phyloP scores from a whole-genome alignment of 169 alveolate genomes.

The Perkinsus marinus region DNA sequence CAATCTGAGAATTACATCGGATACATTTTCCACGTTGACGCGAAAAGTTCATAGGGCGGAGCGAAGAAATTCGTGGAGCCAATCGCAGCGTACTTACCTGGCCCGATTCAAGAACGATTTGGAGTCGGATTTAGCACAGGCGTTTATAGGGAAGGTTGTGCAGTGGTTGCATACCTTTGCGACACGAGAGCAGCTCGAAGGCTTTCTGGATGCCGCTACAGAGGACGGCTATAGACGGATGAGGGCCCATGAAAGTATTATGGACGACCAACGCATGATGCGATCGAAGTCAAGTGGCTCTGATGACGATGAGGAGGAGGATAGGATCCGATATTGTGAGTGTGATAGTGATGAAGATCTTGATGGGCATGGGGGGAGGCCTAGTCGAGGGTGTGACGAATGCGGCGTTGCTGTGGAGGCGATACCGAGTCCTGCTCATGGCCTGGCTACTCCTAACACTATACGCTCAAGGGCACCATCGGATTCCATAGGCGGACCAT shows the following conservation, averaged over 20 bases:
- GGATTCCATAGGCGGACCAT: neutral
- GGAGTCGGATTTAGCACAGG: neutral
- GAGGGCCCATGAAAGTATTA: neutral
- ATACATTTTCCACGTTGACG: neutral
- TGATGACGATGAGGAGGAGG: neutral
- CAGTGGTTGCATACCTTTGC: neutral
- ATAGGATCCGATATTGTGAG: neutral
- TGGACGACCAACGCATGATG: neutral
- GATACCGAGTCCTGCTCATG: neutral
- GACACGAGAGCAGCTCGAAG: neutral
- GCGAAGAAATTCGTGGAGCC: neutral
- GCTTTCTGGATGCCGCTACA: neutral
- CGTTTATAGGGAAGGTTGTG: neutral
- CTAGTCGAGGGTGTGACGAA: neutral
- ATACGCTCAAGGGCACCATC: neutral
- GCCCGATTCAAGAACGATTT: neutral
- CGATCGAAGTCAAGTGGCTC: neutral
- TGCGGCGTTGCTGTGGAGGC: neutral
- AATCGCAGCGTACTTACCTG: neutral
- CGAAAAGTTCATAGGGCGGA: neutral
- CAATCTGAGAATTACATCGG: neutral
- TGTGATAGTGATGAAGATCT: neutral
- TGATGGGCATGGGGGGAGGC: neutral
- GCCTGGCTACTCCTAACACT: neutral
- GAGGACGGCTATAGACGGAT: neutral